Percentiles rank a stretch among this genome's conserved stretches.
phyloP scores from a whole-genome alignment of 305 asterid genomes.

The Fraxinus paxiana region DNA sequence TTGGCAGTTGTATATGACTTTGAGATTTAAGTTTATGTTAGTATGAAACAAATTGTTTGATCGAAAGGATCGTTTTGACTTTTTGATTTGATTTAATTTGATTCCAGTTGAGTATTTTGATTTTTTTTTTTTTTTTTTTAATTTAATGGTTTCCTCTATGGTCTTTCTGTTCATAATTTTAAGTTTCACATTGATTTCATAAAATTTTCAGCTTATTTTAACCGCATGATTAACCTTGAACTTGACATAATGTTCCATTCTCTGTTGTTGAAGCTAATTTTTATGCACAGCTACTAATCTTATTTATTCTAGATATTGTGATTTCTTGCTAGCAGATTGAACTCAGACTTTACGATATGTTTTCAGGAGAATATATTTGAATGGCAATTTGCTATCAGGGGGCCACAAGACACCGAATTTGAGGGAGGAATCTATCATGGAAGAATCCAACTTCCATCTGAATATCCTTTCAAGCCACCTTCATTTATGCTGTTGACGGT shows the following conservation, averaged over 20 bases:
- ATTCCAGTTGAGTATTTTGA: not conserved
- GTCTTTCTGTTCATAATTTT: not conserved
- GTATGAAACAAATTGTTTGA: not conserved
- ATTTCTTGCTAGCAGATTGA: slow-evolving; percentile 12
- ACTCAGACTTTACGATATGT: not conserved
- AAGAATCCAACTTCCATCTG: slow-evolving; percentile 83
- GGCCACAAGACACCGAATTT: slow-evolving; percentile 75
- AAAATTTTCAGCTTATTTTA: not conserved
- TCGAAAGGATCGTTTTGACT: not conserved
- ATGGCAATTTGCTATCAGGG: slow-evolving; percentile 97
- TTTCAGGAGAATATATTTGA: slow-evolving; percentile 82
- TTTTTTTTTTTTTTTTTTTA: not conserved
- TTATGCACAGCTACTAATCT: not conserved
- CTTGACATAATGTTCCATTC: not conserved
- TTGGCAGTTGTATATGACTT: not conserved
- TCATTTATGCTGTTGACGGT: slow-evolving; percentile 85
- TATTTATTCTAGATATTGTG: not conserved
- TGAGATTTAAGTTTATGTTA: not conserved
- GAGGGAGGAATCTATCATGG: slow-evolving; percentile 96
- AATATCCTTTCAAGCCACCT: slow-evolving; percentile 90
- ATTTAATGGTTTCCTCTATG: not conserved
- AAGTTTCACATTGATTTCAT: not conserved
- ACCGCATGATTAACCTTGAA: not conserved
- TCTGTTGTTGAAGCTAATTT: not conserved
- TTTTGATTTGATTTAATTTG: not conserved